Evolutionary conservation across 352 stramenopile species (phyloP), one percentile per base, ranked within the genome.

Genomic region (Phytophthora sojae): DNA sequence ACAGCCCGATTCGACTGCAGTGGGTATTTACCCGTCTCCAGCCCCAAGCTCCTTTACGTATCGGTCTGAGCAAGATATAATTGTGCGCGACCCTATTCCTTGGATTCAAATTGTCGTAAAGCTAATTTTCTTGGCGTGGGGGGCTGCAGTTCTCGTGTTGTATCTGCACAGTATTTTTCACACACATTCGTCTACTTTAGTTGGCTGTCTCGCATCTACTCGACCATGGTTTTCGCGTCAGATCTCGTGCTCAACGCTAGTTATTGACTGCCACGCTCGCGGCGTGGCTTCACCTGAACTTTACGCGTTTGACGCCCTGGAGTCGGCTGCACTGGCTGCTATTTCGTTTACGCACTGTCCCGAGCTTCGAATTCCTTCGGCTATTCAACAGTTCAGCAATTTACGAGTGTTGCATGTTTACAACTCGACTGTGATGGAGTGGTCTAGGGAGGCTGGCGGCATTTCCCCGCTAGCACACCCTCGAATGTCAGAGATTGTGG

Each of bases 191-290:
- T n/a, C 3, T 17, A 17, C 19, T 53, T 25, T 53, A 15, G 12
- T 17, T 53, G 17, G 45, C 21, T 53, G 45, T 53, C 45, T 25
- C 21, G 45, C 17, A 4, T 29, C 21, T 15, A 53, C 45, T 29
- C 45, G 15, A 14, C 45, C 45, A 29, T 53, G 45, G 45, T 53
- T 53, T 53, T 53, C 21, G 6, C n/a, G 30, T 15, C n/a, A 5
- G 45, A 29, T 29, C 25, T 25, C 56, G 19, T 62, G 56, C 8
- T 53, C 56, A 19, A 62, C 11, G 39, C 25, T 54, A 3, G 42
- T 62, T 9, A 44, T 62, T 12, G 30, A 62, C 26, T 62, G 56
- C 42, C 56, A 62, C 23, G 47, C 8, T n/a, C 11, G 29, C 14
- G 42, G 25, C 14, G 12, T 26, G 8, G 9, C 37, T 15, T 44